Evolutionary conservation across 1,284 basidiomycete genomes (phyloP), one percentile per base, ranked within the genome.

Genomic region (Ceratobasidium sp.): DNA sequence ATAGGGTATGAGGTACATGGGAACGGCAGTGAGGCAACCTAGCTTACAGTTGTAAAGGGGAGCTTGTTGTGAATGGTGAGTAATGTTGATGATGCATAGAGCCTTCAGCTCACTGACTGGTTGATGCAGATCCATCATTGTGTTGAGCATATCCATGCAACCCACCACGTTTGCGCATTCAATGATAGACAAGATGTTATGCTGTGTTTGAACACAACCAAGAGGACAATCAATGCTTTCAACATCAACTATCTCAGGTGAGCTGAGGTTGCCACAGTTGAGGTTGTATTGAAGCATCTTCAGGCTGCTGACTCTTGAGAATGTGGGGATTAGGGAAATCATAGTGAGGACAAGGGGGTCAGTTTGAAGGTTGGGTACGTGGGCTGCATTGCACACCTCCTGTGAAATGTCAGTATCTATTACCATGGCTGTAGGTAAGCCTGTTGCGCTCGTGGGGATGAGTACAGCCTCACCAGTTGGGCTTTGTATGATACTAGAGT

Each of bases 341-440:
- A 64, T 64, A 20, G 61, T 28, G 1, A 64, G 33, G 28, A 64
- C 38, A 38, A 28, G 10, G 12, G 38, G 61, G 7, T 38, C 17
- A 42, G n/a, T 26, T 10, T 13, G 38, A 28, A 28, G 61, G 2
- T 12, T 15, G 2, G 17, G 9, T 12, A 46, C 17, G 17, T 46
- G 10, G 2, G 17, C 10, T 12, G 9, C 44, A 15, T 9, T 12
- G 9, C 10, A 9, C 17, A 46, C 9, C 10, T 65, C 33, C 28
- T 59, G 46, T 42, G 65, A n/a, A 17, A 75, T 38, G n/a, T 26
- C 46, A 13, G 44, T 48, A 42, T 65, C 61, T 10, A 65, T 50
- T 17, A 75, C 17, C 0, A 64, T 46, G 33, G 54, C 64, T 13
- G n/a, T n/a, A n/a, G n/a, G n/a, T n/a, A n/a, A 65, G 38, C 26